Percentiles rank a stretch among this genome's conserved stretches.
Conservation (phyloP, 129 eudicot genomes). For the Ambrosia artemisiifolia region DNA sequence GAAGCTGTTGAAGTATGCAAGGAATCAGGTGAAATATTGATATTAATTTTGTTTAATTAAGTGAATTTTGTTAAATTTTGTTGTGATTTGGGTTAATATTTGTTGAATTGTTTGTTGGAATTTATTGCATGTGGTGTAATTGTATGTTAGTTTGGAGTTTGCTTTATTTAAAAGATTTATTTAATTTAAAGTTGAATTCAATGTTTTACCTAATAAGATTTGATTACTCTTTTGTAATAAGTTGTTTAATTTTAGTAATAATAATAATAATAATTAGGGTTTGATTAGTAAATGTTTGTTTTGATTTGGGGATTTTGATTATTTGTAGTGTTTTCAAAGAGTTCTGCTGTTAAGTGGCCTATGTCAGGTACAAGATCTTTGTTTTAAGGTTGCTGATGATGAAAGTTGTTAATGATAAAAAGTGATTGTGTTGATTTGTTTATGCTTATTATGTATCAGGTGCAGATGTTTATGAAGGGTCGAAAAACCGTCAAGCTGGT, state of each 20-base stretch:
- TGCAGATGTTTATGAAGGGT: constrained; percentile 28
- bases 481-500: constrained; percentile 41
- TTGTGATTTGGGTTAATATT: background rate
- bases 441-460: constrained; percentile 15
- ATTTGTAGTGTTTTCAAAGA: constrained; percentile 33
- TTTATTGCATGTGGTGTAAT: constrained; percentile 33
- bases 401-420: background rate
- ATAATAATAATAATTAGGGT: background rate
- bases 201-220: constrained; percentile 30
- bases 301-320: constrained; percentile 25
- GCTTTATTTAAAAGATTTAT: constrained; percentile 18
- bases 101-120: background rate
- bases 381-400: constrained; percentile 13
- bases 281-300: background rate
- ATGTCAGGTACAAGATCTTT: constrained; percentile 38
- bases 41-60: background rate
- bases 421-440: constrained; percentile 19
- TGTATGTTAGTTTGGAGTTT: constrained; percentile 16
- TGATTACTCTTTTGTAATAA: background rate
- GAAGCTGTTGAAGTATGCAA: constrained; percentile 49
- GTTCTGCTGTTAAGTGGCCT: constrained; percentile 48
- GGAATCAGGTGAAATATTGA: constrained; percentile 43
- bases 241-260: background rate
- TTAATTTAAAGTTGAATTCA: constrained; percentile 22
- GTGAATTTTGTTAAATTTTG: background rate